Evolutionary conservation across 495 filamentous ascomycete species (phyloP).

Genomic region (Sphaerosporella brunnea): DNA sequence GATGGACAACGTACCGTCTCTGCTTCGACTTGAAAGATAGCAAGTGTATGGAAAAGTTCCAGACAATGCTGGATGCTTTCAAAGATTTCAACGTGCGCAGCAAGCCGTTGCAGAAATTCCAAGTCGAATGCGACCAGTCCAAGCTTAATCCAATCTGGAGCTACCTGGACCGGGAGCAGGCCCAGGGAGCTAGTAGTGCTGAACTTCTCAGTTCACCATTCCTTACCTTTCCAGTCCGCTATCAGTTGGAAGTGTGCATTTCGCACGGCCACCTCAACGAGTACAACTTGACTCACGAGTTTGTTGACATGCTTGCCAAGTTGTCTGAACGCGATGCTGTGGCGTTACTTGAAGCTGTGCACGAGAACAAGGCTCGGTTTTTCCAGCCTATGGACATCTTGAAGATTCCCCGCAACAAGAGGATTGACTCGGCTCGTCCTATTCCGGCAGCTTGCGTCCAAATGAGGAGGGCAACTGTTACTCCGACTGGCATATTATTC

Average conservation of each 20-base stretch:
- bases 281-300: constrained; percentile 47
- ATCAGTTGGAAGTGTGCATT: constrained; percentile 84
- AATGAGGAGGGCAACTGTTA: constrained; percentile 57
- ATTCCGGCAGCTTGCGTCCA: constrained; percentile 57
- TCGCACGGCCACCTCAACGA: constrained; percentile 67
- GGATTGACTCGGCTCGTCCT: constrained; percentile 30
- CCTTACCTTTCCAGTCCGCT: constrained; percentile 57
- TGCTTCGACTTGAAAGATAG: constrained; percentile 28
- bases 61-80: constrained; percentile 36
- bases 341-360: constrained; percentile 45
- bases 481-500: constrained; percentile 66
- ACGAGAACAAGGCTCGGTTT: constrained; percentile 39
- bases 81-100: constrained; percentile 55
- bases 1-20: constrained; percentile 53
- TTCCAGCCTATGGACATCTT: constrained; percentile 66
- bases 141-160: constrained; percentile 34
- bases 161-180: constrained; percentile 34
- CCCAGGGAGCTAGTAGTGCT: constrained; percentile 25
- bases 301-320: constrained; percentile 41
- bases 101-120: constrained; percentile 25
- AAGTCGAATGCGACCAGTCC: constrained; percentile 11
- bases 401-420: constrained; percentile 30
- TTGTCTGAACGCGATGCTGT: constrained; percentile 33
- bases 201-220: constrained; percentile 28
- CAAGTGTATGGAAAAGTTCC: constrained; percentile 24